Evolutionary conservation across 163 green algal species (phyloP).

Genomic region (Picocystis sp.): DNA sequence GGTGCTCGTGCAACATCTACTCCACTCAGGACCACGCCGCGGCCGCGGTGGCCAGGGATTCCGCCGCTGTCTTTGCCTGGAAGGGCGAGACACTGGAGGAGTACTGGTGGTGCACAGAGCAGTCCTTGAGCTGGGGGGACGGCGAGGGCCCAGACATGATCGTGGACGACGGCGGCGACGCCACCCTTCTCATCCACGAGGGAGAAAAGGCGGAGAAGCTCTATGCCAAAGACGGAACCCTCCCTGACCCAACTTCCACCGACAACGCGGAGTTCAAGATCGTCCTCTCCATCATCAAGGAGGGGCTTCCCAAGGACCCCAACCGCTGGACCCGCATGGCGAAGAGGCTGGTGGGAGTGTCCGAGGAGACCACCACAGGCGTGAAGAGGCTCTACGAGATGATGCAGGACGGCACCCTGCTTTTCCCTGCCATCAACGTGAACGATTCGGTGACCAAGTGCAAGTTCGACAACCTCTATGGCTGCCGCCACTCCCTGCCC

Average conservation of each 20-base stretch:
- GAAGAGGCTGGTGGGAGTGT: constrained; percentile 73
- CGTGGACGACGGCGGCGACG: constrained; percentile 95
- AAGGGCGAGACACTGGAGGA: constrained; percentile 98
- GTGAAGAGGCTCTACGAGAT: constrained; percentile 99
- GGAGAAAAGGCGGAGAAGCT: constrained; percentile 84
- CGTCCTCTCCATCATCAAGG: constrained; percentile 82
- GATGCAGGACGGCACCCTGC: constrained; percentile 63
- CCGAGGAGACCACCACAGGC: constrained; percentile 98
- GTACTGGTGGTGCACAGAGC: constrained; percentile 99
- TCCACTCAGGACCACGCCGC: constrained; percentile 96
- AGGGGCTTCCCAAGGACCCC: constrained; percentile 46
- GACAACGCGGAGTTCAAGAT: constrained; percentile 98
- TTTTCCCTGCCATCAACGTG: constrained; percentile 99
- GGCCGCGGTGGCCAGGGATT: constrained; percentile 87
- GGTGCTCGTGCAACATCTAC: constrained; percentile 97
- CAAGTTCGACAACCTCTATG: constrained; percentile 99
- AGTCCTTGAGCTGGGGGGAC: constrained; percentile 70
- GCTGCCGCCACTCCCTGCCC: constrained; percentile 96
- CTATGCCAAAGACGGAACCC: constrained; percentile 71
- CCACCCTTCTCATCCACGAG: constrained; percentile 98
- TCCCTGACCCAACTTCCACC: constrained; percentile 81
- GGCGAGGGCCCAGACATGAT: constrained; percentile 77
- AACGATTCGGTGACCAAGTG: constrained; percentile 99
- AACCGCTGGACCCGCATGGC: constrained; percentile 68
- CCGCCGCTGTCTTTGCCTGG: constrained; percentile 90